Percentiles rank a stretch among this genome's conserved stretches.
Evolutionary conservation across 1,139 yeast genomes (phyloP).

Genomic region (Geotrichum candidum): DNA sequence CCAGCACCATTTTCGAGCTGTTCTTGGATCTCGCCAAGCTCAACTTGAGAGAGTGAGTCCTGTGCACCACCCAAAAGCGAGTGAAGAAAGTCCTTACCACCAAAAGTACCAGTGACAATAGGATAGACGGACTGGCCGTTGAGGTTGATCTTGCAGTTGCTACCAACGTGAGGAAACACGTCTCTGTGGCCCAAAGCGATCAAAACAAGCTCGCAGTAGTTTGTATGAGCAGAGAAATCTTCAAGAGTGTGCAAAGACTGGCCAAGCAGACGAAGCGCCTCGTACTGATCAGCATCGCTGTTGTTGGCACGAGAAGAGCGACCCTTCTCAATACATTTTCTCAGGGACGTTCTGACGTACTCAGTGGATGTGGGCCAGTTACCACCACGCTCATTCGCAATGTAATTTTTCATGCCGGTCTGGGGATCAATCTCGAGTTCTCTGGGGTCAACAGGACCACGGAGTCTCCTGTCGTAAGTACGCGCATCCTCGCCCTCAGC

Average conservation of each 20-base stretch:
- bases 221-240: constrained; percentile 28
- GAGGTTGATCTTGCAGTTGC: constrained; percentile 22
- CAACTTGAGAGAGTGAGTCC: constrained; percentile 26
- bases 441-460: constrained; percentile 26
- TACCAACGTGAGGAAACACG: constrained; percentile 29
- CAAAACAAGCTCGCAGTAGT: constrained; percentile 24
- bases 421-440: constrained; percentile 26
- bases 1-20: constrained; percentile 15
- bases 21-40: constrained; percentile 20
- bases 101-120: constrained; percentile 30
- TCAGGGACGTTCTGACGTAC: constrained; percentile 23
- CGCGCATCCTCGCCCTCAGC: constrained; percentile 25
- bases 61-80: constrained; percentile 28
- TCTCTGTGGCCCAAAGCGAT: constrained; percentile 25
- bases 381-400: constrained; percentile 27
- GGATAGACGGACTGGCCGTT: constrained; percentile 25
- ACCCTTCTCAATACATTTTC: constrained; percentile 24
- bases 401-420: constrained; percentile 28
- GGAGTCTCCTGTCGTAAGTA: constrained; percentile 20
- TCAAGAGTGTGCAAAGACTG: constrained; percentile 27
- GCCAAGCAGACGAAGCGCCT: constrained; percentile 27
- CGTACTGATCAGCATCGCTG: constrained; percentile 19
- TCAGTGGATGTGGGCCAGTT: constrained; percentile 27
- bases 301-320: constrained; percentile 18
- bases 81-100: constrained; percentile 27